These are phyloP conservation scores for Fragosphaeria purpurea DNA, from an alignment of 2,329 filamentous ascomycete genomes.

Conservation along the genomic window DNA sequence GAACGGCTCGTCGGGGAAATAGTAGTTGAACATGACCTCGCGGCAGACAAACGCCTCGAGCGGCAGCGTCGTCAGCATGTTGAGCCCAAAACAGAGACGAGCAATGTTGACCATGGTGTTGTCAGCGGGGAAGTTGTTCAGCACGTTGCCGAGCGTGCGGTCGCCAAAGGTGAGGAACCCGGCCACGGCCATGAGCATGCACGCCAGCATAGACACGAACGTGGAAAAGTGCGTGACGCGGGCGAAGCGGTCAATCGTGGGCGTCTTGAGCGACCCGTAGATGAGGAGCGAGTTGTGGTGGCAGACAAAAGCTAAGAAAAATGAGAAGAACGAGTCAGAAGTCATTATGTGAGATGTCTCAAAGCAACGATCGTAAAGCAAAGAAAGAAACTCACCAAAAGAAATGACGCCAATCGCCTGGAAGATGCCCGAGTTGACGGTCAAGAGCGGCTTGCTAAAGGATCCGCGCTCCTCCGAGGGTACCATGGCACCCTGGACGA, in stretches of 20 bases:
- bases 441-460: conserved; percentile 58
- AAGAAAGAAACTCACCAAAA: conserved; percentile 54
- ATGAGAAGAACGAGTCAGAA: not conserved
- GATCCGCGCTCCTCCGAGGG: conserved; percentile 62
- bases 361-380: not conserved
- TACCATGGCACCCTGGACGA: conserved; percentile 71
- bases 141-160: conserved; percentile 83
- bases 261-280: conserved; percentile 87
- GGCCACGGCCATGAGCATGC: conserved; percentile 74
- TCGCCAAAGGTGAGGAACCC: conserved; percentile 93
- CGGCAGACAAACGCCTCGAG: conserved; percentile 96
- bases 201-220: conserved; percentile 80
- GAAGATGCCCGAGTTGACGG: conserved; percentile 81
- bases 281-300: conserved; percentile 96
- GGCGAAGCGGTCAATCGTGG: conserved; percentile 90
- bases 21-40: conserved; percentile 90
- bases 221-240: conserved; percentile 92
- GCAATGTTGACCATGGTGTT: conserved; percentile 93
- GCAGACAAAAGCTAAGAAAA: conserved; percentile 50
- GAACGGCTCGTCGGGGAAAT: conserved; percentile 58
- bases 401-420: conserved; percentile 97
- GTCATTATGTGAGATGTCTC: too few species aligned
- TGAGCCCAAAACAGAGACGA: conserved; percentile 88
- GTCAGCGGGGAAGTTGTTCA: conserved; percentile 91
- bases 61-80: conserved; percentile 96